These are phyloP conservation scores for Neofusicoccum cordaticola DNA, from an alignment of 2,329 filamentous ascomycete genomes.

Conservation along the genomic window DNA sequence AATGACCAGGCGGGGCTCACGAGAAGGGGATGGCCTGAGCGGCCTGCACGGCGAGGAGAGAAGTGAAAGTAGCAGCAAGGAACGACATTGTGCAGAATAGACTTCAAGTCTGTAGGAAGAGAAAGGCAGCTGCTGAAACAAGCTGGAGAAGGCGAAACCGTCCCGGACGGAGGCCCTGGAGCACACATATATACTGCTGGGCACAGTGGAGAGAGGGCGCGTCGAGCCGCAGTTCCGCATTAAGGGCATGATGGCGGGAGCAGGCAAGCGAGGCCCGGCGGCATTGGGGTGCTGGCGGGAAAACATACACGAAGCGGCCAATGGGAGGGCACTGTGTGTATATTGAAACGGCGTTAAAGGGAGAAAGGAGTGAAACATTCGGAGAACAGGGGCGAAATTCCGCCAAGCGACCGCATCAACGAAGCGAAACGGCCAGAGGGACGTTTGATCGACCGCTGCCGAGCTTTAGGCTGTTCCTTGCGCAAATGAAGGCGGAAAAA, in stretches of 20 bases:
- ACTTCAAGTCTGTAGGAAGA: slow-evolving; percentile 5
- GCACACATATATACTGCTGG: slow-evolving; percentile 10
- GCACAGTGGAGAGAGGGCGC: not conserved
- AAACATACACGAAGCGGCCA: slow-evolving; percentile 5
- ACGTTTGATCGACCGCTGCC: slow-evolving; percentile 4
- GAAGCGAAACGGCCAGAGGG: not conserved
- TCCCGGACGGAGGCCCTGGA: not conserved
- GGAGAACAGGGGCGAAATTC: slow-evolving; percentile 10
- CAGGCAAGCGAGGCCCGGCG: slow-evolving; percentile 10
- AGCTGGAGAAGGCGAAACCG: not conserved
- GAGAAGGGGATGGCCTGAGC: slow-evolving; percentile 19
- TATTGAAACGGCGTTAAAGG: slow-evolving; percentile 10
- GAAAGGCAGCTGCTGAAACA: slow-evolving; percentile 1
- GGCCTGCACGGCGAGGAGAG: slow-evolving; percentile 22
- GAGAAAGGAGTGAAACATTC: not conserved
- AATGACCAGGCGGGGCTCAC: not conserved
- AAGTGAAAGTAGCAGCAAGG: slow-evolving; percentile 18
- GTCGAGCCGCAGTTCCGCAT: slow-evolving; percentile 10
- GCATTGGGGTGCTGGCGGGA: slow-evolving; percentile 5
- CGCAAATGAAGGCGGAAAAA: slow-evolving; percentile 7
- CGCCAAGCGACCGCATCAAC: not conserved
- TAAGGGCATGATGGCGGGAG: not conserved
- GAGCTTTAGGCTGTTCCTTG: slow-evolving; percentile 8
- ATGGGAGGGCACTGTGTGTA: not conserved
- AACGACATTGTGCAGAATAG: slow-evolving; percentile 8